A percentile compares a stretch with the other conserved stretches of the same genome.
These are phyloP conservation scores for Yarrowia sp. DNA, from an alignment of 805 yeast species.

Conservation along the genomic window DNA sequence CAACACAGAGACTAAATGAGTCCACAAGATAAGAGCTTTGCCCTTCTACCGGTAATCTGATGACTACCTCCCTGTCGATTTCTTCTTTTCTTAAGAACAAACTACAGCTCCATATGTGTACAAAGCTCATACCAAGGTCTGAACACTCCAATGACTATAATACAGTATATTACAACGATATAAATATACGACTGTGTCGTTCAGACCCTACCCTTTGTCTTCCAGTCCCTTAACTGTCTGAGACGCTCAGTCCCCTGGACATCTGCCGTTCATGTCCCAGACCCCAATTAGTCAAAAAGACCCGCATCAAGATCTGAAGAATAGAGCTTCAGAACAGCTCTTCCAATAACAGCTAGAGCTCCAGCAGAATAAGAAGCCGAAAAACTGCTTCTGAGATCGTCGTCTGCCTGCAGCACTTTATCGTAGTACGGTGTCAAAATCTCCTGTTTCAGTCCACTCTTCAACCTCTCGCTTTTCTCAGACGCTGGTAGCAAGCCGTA, in stretches of 20 bases:
- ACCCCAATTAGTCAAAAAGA: neutral
- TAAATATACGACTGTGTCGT: constrained; percentile 1
- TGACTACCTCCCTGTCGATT: too few relatives aligned
- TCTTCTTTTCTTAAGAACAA: too few relatives aligned
- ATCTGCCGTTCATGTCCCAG: neutral
- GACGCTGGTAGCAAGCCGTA: neutral
- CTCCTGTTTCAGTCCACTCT: neutral
- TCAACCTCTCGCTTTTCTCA: neutral
- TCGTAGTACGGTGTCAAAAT: neutral
- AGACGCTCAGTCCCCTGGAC: too few relatives aligned
- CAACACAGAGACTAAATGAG: too few relatives aligned
- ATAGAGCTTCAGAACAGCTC: neutral
- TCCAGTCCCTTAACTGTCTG: too few relatives aligned
- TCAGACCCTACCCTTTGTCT: too few relatives aligned
- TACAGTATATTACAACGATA: constrained; percentile 4
- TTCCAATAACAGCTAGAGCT: constrained; percentile 1
- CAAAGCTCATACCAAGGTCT: too few relatives aligned
- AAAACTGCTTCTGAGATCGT: neutral
- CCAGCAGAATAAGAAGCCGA: neutral
- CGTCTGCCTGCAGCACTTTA: constrained; percentile 4
- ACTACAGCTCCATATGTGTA: too few relatives aligned
- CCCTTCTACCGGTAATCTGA: too few relatives aligned
- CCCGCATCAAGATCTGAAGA: neutral
- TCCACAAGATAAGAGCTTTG: too few relatives aligned
- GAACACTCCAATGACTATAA: neutral